Percentiles rank a stretch among this genome's conserved stretches.
Evolutionary conservation across 2,329 filamentous ascomycete species (phyloP).

Genomic region (Pestalotiopsis sp.): DNA sequence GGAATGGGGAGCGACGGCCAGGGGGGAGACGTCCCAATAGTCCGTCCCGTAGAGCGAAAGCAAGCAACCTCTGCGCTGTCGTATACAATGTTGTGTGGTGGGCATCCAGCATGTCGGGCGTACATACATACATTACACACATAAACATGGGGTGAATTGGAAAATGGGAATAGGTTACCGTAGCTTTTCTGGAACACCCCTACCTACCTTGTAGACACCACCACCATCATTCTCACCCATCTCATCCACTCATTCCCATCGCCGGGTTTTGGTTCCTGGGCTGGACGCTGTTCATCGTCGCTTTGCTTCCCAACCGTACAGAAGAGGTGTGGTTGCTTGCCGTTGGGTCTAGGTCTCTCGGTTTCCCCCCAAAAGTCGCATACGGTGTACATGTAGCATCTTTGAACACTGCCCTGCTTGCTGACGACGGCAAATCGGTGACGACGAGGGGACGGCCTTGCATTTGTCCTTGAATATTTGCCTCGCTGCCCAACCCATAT

Average conservation of each 20-base stretch:
- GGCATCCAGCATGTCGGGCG: conserved; percentile 11
- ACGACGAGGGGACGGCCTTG: background rate
- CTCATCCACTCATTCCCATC: background rate
- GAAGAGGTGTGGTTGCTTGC: background rate
- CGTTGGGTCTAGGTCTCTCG: background rate
- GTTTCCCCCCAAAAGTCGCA: background rate
- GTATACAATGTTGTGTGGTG: conserved; percentile 13
- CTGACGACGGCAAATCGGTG: background rate
- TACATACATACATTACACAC: conserved; percentile 9
- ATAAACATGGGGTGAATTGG: conserved; percentile 2
- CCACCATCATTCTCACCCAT: background rate
- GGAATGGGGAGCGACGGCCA: background rate
- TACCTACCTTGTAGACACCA: background rate
- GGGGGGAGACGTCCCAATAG: background rate
- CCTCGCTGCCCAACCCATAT: background rate
- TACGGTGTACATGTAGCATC: background rate
- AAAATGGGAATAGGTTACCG: background rate
- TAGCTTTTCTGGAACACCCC: background rate
- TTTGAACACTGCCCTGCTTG: background rate
- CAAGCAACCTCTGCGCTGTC: background rate
- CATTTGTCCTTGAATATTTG: background rate
- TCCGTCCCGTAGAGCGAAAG: background rate
- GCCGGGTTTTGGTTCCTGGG: background rate
- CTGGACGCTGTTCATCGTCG: background rate
- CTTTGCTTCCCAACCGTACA: too few relatives aligned